Conservation (phyloP, 805 yeast genomes). For the Candida pini region DNA sequence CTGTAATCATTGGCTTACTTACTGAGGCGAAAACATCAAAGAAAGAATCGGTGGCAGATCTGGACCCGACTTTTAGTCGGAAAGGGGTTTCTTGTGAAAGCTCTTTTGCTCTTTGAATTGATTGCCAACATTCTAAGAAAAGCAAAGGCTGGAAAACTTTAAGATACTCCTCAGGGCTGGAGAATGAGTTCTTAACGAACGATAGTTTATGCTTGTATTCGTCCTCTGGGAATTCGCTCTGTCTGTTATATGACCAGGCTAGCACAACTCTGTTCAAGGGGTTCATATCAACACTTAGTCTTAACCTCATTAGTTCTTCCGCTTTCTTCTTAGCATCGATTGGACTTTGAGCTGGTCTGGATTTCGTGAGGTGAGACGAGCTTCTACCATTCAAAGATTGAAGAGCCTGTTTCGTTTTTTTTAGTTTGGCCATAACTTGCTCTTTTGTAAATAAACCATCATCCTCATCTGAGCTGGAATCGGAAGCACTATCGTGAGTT, state of each 20-base stretch:
- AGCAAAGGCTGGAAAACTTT: slow-evolving; percentile 72
- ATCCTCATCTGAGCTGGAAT: slow-evolving; percentile 33
- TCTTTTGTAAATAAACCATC: slow-evolving; percentile 38
- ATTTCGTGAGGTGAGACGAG: slow-evolving; percentile 4
- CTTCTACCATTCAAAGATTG: slow-evolving; percentile 24
- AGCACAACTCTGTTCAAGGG: slow-evolving; percentile 68
- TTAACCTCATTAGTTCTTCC: slow-evolving; percentile 70
- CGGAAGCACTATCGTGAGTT: slow-evolving; percentile 16
- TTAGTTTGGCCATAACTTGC: slow-evolving; percentile 27
- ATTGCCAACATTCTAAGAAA: slow-evolving; percentile 91
- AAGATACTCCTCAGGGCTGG: slow-evolving; percentile 58
- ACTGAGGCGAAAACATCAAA: slow-evolving; percentile 80
- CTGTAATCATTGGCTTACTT: slow-evolving; percentile 44
- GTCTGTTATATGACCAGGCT: slow-evolving; percentile 67
- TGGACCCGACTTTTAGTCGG: slow-evolving; percentile 64
- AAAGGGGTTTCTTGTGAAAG: slow-evolving; percentile 58
- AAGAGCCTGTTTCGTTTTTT: slow-evolving; percentile 19
- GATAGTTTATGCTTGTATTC: slow-evolving; percentile 32
- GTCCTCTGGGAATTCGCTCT: slow-evolving; percentile 54
- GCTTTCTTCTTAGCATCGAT: slow-evolving; percentile 46
- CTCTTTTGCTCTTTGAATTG: slow-evolving; percentile 66
- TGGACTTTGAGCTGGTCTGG: slow-evolving; percentile 21
- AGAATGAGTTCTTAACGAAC: slow-evolving; percentile 51
- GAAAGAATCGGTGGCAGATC: slow-evolving; percentile 79
- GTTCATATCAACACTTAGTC: slow-evolving; percentile 72